These are phyloP conservation scores for Rosa lucieae DNA, from an alignment of 306 rosid species.

Conservation along the genomic window DNA sequence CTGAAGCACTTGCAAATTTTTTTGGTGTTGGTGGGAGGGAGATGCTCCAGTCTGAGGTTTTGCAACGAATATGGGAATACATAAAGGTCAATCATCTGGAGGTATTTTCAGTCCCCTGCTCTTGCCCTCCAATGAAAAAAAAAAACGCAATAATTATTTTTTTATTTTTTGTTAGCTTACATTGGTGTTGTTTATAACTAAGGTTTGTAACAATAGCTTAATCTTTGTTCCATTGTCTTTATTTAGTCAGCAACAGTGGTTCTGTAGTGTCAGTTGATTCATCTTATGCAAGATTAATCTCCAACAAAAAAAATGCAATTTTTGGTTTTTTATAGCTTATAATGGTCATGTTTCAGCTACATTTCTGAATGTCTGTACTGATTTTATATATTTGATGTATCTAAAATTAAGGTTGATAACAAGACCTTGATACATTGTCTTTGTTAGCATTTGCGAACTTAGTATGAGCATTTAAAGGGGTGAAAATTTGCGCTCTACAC, in stretches of 20 bases:
- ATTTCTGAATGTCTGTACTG: neutral
- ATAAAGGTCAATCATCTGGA: slow-evolving; percentile 70
- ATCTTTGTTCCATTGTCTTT: neutral
- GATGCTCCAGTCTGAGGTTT: slow-evolving; percentile 81
- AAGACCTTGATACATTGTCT: neutral
- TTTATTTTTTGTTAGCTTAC: too few species aligned
- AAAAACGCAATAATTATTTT: neutral
- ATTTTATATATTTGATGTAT: neutral
- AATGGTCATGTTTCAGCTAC: neutral
- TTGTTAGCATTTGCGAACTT: neutral
- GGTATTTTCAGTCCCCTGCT: slow-evolving; percentile 33
- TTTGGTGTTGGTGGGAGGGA: slow-evolving; percentile 68
- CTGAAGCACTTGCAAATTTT: slow-evolving; percentile 81
- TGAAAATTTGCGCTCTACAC: neutral
- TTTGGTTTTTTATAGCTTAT: neutral
- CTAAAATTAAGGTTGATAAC: neutral
- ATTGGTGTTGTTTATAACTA: neutral
- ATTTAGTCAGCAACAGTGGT: neutral
- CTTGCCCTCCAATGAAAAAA: neutral
- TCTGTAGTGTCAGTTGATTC: neutral
- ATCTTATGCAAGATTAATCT: neutral
- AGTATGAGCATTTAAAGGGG: neutral
- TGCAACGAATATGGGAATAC: slow-evolving; percentile 79
- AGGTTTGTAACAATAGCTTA: neutral
- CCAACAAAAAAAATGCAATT: neutral